Base-by-base conservation (phyloP, 1,139 yeast genomes). In the Saccharomycopsis phalli region DNA sequence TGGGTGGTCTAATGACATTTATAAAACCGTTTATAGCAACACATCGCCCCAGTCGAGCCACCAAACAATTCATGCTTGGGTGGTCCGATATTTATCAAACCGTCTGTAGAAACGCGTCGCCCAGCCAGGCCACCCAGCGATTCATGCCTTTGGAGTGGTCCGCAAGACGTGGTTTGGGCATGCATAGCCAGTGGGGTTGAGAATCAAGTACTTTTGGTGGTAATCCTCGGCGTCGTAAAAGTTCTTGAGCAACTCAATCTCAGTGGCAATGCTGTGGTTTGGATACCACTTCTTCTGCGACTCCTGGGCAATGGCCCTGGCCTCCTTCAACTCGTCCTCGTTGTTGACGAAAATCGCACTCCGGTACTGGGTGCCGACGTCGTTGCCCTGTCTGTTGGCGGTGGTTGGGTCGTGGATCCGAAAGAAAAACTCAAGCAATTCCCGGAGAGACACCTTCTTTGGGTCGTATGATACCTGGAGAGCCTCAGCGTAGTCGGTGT, bases 141-240 rank as follows among this genome's bases (percentile, higher is more conserved):
- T 11, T 32, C 31, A 43, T 13, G 18, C 37, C 23, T 45, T 45
- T 29, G 47, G 48, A 2, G 39, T 10, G 5, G 47, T 44, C 53
- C 94, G 74, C 38, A 81, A 55, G 48, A 70, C 86, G 56, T 88
- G 97, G 4, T 88, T 76, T 19, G 95, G 93, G 58, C 97, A 88
- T 47, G 81, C 83, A 60, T 86, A 83, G 3, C 96, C 96, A 3
- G 65, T 62, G 1, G 95, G 94, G 56, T 88, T 86, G 54, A 74
- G 77, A 42, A 69, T 68, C 54, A 88, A 66, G 58, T 91, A 91
- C 47, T 71, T 56, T 57, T 91, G 97, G 58, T 91, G 97, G 58
- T 88, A 91, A 31, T 77, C 87, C 60, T 91, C 98, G 16, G 97
- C 97, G 55, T 88, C 95, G 65, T 79, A 79, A 71, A 86, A 91